Percentiles rank a stretch among this genome's conserved stretches.
Evolutionary conservation across 805 yeast genomes (phyloP).

Genomic region (Phaffomyces thermotolerans): DNA sequence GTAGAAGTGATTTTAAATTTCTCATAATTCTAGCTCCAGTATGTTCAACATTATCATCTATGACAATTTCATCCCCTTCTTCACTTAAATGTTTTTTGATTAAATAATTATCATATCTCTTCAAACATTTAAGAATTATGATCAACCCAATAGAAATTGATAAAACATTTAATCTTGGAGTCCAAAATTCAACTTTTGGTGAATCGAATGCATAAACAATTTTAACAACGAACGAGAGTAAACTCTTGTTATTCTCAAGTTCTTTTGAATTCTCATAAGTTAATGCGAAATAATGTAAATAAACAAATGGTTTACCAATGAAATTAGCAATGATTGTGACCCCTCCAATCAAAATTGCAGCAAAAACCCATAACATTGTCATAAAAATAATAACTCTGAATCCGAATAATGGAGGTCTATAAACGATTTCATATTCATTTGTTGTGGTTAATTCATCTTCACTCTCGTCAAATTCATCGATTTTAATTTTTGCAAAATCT

Average conservation of each 20-base stretch:
- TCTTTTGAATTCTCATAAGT: background rate
- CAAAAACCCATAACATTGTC: conserved; percentile 37
- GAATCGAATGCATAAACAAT: background rate
- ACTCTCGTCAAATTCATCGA: conserved; percentile 36
- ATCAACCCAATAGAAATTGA: conserved; percentile 19
- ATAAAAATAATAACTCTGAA: conserved; percentile 41
- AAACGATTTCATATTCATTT: conserved; percentile 62
- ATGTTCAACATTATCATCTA: background rate
- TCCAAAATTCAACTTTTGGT: background rate
- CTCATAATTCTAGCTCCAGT: background rate
- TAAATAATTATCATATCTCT: conserved; percentile 13
- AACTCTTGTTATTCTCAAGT: background rate
- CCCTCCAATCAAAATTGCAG: conserved; percentile 28
- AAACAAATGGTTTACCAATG: conserved; percentile 23
- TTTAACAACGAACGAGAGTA: background rate
- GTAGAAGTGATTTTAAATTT: background rate
- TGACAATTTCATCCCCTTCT: conserved; percentile 9
- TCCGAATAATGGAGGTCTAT: conserved; percentile 76
- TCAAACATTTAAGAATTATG: conserved; percentile 11
- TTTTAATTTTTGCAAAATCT: conserved; percentile 25
- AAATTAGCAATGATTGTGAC: conserved; percentile 16
- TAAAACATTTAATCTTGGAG: conserved; percentile 2
- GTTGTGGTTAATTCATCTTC: conserved; percentile 34
- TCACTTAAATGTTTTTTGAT: conserved; percentile 16
- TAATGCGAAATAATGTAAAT: background rate